A percentile compares a stretch with the other conserved stretches of the same genome.
Evolutionary conservation across 176 grass and related monocot genomes (phyloP).

Genomic region (Canna indica): DNA sequence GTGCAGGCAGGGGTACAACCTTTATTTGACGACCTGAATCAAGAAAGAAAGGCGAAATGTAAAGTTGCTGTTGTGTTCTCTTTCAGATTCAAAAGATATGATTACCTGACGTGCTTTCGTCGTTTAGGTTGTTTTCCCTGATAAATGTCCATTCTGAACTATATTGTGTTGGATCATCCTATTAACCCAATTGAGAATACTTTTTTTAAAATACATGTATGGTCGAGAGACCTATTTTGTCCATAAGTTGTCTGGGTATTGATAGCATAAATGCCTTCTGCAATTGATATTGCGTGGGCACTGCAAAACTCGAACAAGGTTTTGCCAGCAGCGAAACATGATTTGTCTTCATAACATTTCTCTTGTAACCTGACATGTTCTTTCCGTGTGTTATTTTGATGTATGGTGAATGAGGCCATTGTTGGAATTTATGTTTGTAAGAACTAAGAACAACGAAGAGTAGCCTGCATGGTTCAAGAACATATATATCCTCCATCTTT

Average conservation of each 20-base stretch:
- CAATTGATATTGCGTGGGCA: conserved; percentile 82
- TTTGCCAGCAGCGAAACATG: too few relatives aligned
- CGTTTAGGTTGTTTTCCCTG: too few relatives aligned
- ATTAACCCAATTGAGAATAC: neutral
- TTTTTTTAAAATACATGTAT: neutral
- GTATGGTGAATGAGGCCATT: too few relatives aligned
- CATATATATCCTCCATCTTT: too few relatives aligned
- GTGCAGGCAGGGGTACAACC: conserved; percentile 16
- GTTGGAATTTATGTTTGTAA: too few relatives aligned
- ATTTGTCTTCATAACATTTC: conserved; percentile 77
- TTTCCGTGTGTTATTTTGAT: conserved; percentile 72
- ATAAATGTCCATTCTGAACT: neutral
- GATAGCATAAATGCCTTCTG: too few relatives aligned
- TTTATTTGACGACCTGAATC: conserved; percentile 17
- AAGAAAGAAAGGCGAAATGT: neutral
- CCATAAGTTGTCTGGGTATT: too few relatives aligned
- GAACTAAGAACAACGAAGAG: too few relatives aligned
- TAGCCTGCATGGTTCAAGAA: too few relatives aligned
- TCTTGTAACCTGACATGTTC: conserved; percentile 65
- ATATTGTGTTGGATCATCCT: neutral
- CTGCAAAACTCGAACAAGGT: conserved; percentile 83
- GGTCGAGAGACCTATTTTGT: conserved; percentile 35
- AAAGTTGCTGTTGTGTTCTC: neutral
- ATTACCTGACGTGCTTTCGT: neutral
- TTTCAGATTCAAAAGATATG: neutral